Percentiles rank a stretch among this genome's conserved stretches.
phyloP scores from a whole-genome alignment of 202 grass and related monocot species.

The Setaria italica region DNA sequence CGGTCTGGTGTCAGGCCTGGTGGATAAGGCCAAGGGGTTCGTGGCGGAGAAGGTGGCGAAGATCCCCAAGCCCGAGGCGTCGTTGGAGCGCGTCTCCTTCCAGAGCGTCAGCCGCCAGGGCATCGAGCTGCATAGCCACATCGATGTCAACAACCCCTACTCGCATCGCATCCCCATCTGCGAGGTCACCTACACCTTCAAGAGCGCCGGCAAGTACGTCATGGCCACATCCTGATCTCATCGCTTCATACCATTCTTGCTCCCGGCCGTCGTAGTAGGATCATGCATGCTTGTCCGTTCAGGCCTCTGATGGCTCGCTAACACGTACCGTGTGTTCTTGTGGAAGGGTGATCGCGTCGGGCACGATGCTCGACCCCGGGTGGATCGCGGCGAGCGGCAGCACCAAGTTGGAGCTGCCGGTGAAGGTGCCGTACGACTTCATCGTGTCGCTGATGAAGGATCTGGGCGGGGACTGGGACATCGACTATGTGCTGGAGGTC shows the following conservation, averaged over 20 bases:
- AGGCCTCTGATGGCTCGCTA: no score
- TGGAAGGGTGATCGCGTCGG: constrained; percentile 62
- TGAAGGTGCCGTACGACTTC: constrained; percentile 81
- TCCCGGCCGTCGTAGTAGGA: no score
- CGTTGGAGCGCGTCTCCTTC: constrained; percentile 59
- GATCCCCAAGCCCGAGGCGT: constrained; percentile 78
- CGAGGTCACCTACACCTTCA: constrained; percentile 81
- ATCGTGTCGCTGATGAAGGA: constrained; percentile 73
- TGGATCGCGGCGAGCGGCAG: constrained; percentile 60
- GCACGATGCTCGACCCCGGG: constrained; percentile 75
- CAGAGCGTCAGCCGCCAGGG: constrained; percentile 62
- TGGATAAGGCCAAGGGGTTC: constrained; percentile 81
- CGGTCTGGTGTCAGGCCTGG: constrained; percentile 40
- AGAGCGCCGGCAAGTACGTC: constrained; percentile 68
- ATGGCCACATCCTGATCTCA: no score
- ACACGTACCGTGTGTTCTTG: no score
- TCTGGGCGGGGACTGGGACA: constrained; percentile 79
- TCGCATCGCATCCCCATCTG: constrained; percentile 75
- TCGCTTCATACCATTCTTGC: no score
- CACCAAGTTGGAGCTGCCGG: constrained; percentile 78
- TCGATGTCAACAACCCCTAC: constrained; percentile 80
- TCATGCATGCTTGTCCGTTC: no score
- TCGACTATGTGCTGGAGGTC: constrained; percentile 71
- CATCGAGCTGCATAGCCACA: constrained; percentile 63
- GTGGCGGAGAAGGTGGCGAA: constrained; percentile 75